phyloP scores from a whole-genome alignment of 192 early-diverging fungal genomes.

The Pilaira anomala region DNA sequence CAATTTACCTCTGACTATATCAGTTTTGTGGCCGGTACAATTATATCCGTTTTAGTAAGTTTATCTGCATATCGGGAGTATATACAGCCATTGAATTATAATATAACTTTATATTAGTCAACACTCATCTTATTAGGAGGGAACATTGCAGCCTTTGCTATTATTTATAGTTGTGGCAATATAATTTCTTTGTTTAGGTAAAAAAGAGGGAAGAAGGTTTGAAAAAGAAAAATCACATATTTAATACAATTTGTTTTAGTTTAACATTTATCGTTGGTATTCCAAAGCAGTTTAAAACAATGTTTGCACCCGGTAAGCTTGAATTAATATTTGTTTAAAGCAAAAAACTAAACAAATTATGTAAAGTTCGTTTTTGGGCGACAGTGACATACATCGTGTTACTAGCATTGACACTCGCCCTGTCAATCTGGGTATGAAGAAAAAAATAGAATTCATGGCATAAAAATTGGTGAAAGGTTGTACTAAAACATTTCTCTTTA shows the following conservation, averaged over 20 bases:
- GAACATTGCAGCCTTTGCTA: conserved; percentile 73
- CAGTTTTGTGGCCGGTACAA: conserved; percentile 82
- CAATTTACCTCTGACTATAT: too few relatives aligned
- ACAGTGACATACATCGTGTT: conserved; percentile 33
- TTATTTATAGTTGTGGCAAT: conserved; percentile 90
- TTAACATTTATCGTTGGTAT: conserved; percentile 91
- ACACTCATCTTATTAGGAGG: conserved; percentile 55
- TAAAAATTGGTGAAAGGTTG: too few relatives aligned
- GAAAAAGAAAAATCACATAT: background rate
- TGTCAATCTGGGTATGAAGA: conserved; percentile 25
- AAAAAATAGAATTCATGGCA: too few relatives aligned
- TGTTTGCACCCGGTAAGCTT: conserved; percentile 59
- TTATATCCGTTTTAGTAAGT: conserved; percentile 72
- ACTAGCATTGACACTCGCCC: conserved; percentile 44
- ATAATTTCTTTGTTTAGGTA: conserved; percentile 73
- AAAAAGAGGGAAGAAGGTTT: background rate
- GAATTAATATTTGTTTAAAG: background rate
- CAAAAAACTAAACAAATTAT: background rate
- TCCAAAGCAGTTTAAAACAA: conserved; percentile 81
- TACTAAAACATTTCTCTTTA: background rate
- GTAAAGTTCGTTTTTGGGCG: conserved; percentile 20
- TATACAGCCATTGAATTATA: background rate
- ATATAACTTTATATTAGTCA: conserved; percentile 41
- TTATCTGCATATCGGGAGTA: background rate
- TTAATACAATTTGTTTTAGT: conserved; percentile 33